Evolutionary conservation across 257 asterid species (phyloP).

Genomic region (Asclepias syriaca): DNA sequence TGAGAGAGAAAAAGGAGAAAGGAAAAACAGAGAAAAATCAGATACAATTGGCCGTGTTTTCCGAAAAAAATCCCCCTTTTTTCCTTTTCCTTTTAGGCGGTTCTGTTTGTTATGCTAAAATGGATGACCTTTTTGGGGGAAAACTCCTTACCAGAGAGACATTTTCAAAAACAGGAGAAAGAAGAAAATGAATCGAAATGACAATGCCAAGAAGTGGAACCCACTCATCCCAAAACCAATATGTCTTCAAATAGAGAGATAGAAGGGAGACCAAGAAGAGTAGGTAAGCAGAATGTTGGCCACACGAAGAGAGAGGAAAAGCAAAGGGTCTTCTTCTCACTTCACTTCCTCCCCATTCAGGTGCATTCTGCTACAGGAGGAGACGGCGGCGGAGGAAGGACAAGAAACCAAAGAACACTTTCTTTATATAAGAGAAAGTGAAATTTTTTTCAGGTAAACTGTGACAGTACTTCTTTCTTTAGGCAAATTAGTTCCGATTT

Average conservation of each 20-base stretch:
- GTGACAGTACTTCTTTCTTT: neutral
- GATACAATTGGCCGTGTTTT: neutral
- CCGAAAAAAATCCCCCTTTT: neutral
- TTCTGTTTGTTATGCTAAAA: neutral
- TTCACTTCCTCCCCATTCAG: neutral
- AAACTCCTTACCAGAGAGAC: neutral
- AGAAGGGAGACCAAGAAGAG: conserved; percentile 18
- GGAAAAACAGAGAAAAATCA: conserved; percentile 4
- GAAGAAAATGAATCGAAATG: neutral
- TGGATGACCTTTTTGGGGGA: neutral
- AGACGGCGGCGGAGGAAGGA: neutral
- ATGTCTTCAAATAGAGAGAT: conserved; percentile 1
- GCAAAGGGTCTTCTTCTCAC: neutral
- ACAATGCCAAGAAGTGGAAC: neutral
- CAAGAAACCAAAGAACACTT: neutral
- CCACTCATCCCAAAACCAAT: neutral
- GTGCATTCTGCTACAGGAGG: neutral
- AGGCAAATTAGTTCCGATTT: no score
- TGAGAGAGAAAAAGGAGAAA: conserved; percentile 11
- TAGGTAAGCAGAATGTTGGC: conserved; percentile 42
- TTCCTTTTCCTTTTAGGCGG: neutral
- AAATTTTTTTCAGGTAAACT: neutral
- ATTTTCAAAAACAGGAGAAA: neutral
- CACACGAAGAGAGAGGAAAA: conserved; percentile 13
- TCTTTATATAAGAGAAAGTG: no score